Conservation (phyloP, 2,329 filamentous ascomycete species). For the Hypoxylon rubiginosum region DNA sequence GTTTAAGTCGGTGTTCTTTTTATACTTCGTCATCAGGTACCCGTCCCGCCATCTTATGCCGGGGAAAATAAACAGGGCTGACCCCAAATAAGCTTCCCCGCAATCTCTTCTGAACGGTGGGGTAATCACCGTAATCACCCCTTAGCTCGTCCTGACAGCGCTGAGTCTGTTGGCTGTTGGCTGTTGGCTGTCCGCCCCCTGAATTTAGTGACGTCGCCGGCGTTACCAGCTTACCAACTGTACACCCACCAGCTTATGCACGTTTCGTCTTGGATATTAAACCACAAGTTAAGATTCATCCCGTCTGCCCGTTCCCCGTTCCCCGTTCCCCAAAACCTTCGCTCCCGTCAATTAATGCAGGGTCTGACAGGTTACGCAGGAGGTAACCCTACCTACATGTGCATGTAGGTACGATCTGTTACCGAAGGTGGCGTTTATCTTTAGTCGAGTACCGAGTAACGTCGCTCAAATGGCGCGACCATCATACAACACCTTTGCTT, state of each 20-base stretch:
- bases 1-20: not conserved
- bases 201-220: not conserved
- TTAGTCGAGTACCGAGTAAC: not conserved
- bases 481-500: conserved; percentile 29
- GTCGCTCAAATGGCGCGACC: conserved; percentile 21
- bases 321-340: conserved; percentile 1
- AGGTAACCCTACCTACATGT: conserved; percentile 27
- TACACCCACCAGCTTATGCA: not conserved
- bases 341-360: conserved; percentile 16
- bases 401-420: conserved; percentile 8
- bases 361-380: conserved; percentile 22
- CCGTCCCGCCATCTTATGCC: not conserved
- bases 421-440: conserved; percentile 1
- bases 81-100: conserved; percentile 2
- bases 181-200: not conserved
- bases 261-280: conserved; percentile 5
- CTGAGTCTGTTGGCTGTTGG: no score
- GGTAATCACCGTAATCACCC: not conserved
- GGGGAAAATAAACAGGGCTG: not conserved
- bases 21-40: not conserved
- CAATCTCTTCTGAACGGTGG: not conserved
- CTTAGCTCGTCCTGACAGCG: no score
- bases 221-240: not conserved
- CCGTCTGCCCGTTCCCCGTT: not conserved
- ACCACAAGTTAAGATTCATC: conserved; percentile 10